A percentile compares a stretch with the other conserved stretches of the same genome.
phyloP scores from a whole-genome alignment of 2,329 filamentous ascomycete genomes.

The Botrytis aclada region DNA sequence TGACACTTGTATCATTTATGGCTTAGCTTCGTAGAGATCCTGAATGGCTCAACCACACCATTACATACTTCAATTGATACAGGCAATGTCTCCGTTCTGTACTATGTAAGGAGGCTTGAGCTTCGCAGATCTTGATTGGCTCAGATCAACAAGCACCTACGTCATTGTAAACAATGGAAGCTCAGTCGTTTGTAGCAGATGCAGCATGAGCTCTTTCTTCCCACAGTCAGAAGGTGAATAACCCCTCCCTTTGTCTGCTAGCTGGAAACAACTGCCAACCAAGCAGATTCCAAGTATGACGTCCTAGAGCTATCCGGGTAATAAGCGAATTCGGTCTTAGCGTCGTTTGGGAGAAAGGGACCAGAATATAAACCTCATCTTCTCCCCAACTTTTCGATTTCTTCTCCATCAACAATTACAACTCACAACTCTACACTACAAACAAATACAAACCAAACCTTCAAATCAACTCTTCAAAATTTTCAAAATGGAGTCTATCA shows the following conservation, averaged over 20 bases:
- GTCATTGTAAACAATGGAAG: slow-evolving; percentile 1
- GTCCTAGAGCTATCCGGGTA: background rate
- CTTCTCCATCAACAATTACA: slow-evolving; percentile 22
- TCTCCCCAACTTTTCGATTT: background rate
- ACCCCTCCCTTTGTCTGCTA: background rate
- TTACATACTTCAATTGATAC: background rate
- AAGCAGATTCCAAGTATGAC: slow-evolving; percentile 1
- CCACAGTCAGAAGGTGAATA: background rate
- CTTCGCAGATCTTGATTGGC: background rate
- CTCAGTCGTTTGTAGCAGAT: background rate
- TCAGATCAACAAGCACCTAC: background rate
- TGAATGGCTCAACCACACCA: background rate
- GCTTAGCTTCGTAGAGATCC: background rate
- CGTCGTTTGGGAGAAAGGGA: background rate
- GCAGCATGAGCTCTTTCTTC: background rate
- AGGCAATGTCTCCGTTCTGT: background rate
- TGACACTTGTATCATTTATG: background rate
- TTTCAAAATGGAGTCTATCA: slow-evolving; percentile 40
- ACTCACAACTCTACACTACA: slow-evolving; percentile 23
- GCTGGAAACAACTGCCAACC: background rate
- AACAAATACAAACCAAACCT: slow-evolving; percentile 21
- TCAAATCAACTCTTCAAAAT: slow-evolving; percentile 23
- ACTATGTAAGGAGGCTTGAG: background rate
- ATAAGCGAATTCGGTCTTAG: background rate
- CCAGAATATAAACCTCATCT: slow-evolving; percentile 14